Conservation (phyloP, 352 stramenopile species). For the Phytophthora sojae region DNA sequence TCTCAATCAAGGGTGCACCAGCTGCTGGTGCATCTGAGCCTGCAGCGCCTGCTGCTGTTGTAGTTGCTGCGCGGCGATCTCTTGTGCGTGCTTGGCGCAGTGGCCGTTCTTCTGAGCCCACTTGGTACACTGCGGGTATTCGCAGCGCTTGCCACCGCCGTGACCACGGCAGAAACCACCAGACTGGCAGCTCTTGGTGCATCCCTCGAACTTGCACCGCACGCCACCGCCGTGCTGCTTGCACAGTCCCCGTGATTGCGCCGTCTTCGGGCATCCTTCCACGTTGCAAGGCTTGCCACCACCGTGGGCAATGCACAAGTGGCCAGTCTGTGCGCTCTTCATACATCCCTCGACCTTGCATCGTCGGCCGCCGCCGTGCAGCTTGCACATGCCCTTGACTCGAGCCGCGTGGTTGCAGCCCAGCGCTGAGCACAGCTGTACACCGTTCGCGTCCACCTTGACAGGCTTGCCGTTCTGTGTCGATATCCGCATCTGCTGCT, state of each 20-base stretch:
- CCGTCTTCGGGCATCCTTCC: slow-evolving; percentile 86
- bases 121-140: slow-evolving; percentile 87
- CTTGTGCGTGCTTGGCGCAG: slow-evolving; percentile 88
- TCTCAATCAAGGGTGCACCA: slow-evolving; percentile 44
- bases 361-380: slow-evolving; percentile 77
- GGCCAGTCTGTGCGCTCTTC: slow-evolving; percentile 87
- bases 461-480: slow-evolving; percentile 67
- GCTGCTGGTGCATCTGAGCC: slow-evolving; percentile 47
- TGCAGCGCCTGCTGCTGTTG: slow-evolving; percentile 55
- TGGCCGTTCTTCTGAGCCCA: slow-evolving; percentile 90
- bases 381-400: slow-evolving; percentile 89
- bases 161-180: slow-evolving; percentile 86
- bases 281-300: slow-evolving; percentile 87
- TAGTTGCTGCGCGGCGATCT: slow-evolving; percentile 70
- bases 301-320: slow-evolving; percentile 87
- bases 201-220: slow-evolving; percentile 88
- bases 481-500: slow-evolving; percentile 50
- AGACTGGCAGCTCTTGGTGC: slow-evolving; percentile 89
- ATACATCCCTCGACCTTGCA: slow-evolving; percentile 91
- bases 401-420: slow-evolving; percentile 83
- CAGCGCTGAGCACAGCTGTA: slow-evolving; percentile 78
- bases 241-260: slow-evolving; percentile 84
- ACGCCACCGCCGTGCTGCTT: slow-evolving; percentile 88
- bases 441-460: slow-evolving; percentile 53
- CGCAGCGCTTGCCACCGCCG: slow-evolving; percentile 85